Evolutionary conservation across 2,329 filamentous ascomycete genomes (phyloP), one percentile per base, ranked within the genome.

Genomic region (Scortechinia acanthostroma): DNA sequence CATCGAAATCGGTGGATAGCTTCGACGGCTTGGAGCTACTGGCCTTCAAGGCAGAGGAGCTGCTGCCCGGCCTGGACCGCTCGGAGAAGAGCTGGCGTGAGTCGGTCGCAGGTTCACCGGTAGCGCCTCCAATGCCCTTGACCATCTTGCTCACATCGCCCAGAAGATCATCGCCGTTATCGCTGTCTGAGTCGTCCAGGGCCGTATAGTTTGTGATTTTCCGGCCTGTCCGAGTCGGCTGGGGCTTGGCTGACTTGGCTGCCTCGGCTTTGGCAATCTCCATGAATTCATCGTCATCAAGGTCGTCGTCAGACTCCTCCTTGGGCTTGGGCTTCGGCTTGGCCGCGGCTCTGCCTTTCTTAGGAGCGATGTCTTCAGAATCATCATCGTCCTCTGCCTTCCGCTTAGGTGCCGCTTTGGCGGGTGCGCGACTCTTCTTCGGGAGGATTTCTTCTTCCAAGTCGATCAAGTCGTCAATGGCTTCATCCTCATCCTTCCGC

Each of bases 121-220:
- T 58, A 21, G 61, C 63, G 22, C 61, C 61, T 28, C 75, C 75
- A 50, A 83, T 76, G 13, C 76, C 77, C 61, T 83, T 83, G 49
- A 83, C 77, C 76, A 83, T 79, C 44, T 68, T 72, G 58, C 74
- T 77, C 43, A 83, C 76, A 52, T 83, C 78, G 17, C 72, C 75
- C 22, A 82, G 70, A 47, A 76, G 61, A 46, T 78, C 73, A 45
- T 77, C 71, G 14, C 35, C 35, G 37, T 70, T 64, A 43, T 70
- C 69, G 49, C 60, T 65, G 37, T 71, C 71, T 19, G 66, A 70
- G 42, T 73, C 71, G 46, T 61, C 60, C 22, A 59, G 48, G 2
- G 53, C 52, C 16, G 60, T 52, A 48, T 69, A 69, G 44, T 62
- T 65, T 35, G 63, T 55, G 10, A 65, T 59, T 48, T 69, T 69